Evolutionary conservation across 2,329 filamentous ascomycete species (phyloP).

Genomic region (Colletotrichum abscissum): DNA sequence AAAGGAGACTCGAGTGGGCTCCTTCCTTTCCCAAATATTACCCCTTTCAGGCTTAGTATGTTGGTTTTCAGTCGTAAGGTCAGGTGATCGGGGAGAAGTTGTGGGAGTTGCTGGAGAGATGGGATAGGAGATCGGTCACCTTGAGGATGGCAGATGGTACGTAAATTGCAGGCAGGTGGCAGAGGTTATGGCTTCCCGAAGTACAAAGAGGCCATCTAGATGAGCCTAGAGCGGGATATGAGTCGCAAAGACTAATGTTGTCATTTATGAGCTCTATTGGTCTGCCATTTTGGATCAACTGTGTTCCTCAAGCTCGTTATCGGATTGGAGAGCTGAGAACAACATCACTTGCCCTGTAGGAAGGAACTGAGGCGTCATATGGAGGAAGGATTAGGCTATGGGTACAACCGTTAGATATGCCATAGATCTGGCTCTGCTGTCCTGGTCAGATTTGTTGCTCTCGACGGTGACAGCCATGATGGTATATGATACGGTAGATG

Average conservation of each 20-base stretch:
- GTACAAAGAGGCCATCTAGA: neutral
- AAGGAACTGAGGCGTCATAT: neutral
- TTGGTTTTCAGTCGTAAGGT: neutral
- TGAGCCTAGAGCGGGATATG: neutral
- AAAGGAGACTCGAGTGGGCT: neutral
- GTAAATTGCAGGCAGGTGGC: neutral
- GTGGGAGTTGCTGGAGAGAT: neutral
- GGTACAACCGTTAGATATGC: neutral
- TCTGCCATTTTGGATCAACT: neutral
- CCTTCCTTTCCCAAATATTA: neutral
- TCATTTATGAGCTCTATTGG: neutral
- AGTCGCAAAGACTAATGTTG: neutral
- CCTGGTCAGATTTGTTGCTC: neutral
- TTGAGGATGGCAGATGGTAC: neutral
- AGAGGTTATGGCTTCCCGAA: neutral
- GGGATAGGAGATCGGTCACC: neutral
- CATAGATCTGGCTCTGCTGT: neutral
- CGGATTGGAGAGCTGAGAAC: neutral
- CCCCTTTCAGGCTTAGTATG: neutral
- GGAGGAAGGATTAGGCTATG: neutral
- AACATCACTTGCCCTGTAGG: neutral
- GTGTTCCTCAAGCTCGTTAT: neutral
- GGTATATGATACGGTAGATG: neutral
- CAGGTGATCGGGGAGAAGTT: neutral
- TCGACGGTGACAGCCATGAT: neutral